phyloP scores from a whole-genome alignment of 176 grass and related monocot genomes.

The Eremochloa ophiuroides region DNA sequence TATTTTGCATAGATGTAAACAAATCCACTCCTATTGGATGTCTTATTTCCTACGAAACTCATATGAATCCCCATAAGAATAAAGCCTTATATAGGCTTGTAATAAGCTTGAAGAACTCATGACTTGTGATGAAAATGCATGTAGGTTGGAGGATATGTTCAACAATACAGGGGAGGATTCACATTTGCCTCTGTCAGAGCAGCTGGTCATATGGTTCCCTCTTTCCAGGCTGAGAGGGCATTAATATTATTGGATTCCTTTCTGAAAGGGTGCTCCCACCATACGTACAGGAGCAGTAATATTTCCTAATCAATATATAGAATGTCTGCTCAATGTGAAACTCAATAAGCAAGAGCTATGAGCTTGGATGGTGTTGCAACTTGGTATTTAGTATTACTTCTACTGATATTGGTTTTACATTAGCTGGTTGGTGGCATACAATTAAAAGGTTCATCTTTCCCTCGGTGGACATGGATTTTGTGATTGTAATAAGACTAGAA shows the following conservation, averaged over 20 bases:
- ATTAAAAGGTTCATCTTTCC: background rate
- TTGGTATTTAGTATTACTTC: background rate
- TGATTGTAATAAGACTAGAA: too few relatives aligned
- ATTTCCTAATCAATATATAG: background rate
- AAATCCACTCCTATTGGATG: too few relatives aligned
- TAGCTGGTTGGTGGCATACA: background rate
- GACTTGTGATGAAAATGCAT: too few relatives aligned
- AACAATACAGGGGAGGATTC: too few relatives aligned
- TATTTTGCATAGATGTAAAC: too few relatives aligned
- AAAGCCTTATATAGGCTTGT: too few relatives aligned
- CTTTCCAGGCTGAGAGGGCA: slow-evolving; percentile 38
- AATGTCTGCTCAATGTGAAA: background rate
- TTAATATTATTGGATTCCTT: slow-evolving; percentile 36
- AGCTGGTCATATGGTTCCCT: slow-evolving; percentile 42
- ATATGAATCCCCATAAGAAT: too few relatives aligned
- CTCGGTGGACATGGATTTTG: too few relatives aligned
- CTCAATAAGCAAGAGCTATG: background rate
- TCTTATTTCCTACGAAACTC: too few relatives aligned
- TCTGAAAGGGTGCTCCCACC: slow-evolving; percentile 42
- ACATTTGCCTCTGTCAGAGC: background rate
- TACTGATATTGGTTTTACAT: background rate
- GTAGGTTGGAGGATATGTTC: too few relatives aligned
- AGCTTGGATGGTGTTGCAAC: background rate
- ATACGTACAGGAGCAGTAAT: background rate
- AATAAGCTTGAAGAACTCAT: too few relatives aligned